Conservation (phyloP, 2,329 filamentous ascomycete species). For the Scedosporium minutisporum region DNA sequence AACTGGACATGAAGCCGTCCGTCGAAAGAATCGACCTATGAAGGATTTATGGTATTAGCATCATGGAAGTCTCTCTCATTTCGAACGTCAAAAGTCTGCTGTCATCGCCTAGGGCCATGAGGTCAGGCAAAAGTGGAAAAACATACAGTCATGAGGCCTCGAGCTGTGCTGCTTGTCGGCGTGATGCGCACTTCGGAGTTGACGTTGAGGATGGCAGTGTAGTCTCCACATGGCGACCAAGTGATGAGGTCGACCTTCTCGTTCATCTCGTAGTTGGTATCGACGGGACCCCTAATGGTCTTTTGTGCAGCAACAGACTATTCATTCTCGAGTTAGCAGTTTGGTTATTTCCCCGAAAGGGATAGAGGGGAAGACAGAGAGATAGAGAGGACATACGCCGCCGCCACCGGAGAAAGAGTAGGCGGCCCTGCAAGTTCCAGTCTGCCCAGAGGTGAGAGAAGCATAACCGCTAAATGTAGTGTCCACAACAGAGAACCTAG, state of each 20-base stretch:
- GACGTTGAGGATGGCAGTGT: slow-evolving; percentile 18
- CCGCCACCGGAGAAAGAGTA: slow-evolving; percentile 17
- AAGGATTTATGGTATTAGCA: not conserved
- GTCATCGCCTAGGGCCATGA: not conserved
- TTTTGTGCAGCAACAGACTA: slow-evolving; percentile 19
- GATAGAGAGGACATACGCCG: slow-evolving; percentile 3
- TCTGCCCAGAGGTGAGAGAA: slow-evolving; percentile 15
- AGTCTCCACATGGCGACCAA: slow-evolving; percentile 14
- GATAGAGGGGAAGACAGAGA: too few relatives aligned
- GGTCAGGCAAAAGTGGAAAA: not conserved
- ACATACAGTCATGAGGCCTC: slow-evolving; percentile 18
- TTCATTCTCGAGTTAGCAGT: not conserved
- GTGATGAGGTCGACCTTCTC: slow-evolving; percentile 16
- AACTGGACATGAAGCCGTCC: slow-evolving; percentile 16
- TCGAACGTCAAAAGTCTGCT: not conserved
- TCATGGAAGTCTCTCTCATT: not conserved
- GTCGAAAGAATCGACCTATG: slow-evolving; percentile 18
- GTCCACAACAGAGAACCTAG: slow-evolving; percentile 16
- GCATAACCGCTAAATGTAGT: slow-evolving; percentile 18
- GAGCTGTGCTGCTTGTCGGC: slow-evolving; percentile 14
- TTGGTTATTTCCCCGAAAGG: too few relatives aligned
- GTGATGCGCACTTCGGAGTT: slow-evolving; percentile 19
- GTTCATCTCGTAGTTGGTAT: slow-evolving; percentile 19
- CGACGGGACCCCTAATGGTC: slow-evolving; percentile 16
- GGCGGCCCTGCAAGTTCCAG: slow-evolving; percentile 16